These are phyloP conservation scores for Prunus mume DNA, from an alignment of 306 rosid species.

Conservation along the genomic window DNA sequence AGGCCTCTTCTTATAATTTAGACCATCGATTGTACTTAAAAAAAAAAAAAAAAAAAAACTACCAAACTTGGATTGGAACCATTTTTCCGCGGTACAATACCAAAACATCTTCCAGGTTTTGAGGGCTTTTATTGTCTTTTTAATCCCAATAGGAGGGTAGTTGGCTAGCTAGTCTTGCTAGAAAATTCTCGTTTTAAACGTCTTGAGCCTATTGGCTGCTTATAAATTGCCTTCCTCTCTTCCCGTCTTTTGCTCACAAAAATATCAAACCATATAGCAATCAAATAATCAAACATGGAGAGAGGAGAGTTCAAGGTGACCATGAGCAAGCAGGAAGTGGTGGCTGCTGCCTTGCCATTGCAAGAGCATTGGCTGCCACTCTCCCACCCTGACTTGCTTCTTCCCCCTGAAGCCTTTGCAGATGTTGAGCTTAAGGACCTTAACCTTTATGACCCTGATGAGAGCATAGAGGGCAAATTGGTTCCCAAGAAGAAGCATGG, in stretches of 20 bases:
- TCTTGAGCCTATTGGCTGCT: neutral
- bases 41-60: too few relatives aligned
- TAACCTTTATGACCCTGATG: conserved; percentile 59
- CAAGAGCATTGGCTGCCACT: conserved; percentile 72
- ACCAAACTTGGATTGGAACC: too few relatives aligned
- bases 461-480: conserved; percentile 53
- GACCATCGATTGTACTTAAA: too few relatives aligned
- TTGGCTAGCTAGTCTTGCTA: neutral
- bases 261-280: neutral
- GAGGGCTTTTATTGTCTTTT: neutral
- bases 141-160: neutral
- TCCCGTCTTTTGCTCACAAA: neutral
- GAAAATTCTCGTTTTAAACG: too few relatives aligned
- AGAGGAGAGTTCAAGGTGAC: conserved; percentile 23
- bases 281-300: conserved; percentile 9
- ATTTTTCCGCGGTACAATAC: too few relatives aligned
- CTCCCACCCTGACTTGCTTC: conserved; percentile 73
- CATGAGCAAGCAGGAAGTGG: conserved; percentile 45
- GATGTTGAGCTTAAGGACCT: conserved; percentile 49
- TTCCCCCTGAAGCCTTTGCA: conserved; percentile 63
- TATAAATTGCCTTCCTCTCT: neutral
- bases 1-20: too few relatives aligned
- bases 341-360: conserved; percentile 56
- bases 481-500: conserved; percentile 61
- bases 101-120: neutral